Evolutionary conservation across 192 early-diverging fungal genomes (phyloP), one percentile per base, ranked within the genome.

Genomic region (Polychytrium aggregatum): DNA sequence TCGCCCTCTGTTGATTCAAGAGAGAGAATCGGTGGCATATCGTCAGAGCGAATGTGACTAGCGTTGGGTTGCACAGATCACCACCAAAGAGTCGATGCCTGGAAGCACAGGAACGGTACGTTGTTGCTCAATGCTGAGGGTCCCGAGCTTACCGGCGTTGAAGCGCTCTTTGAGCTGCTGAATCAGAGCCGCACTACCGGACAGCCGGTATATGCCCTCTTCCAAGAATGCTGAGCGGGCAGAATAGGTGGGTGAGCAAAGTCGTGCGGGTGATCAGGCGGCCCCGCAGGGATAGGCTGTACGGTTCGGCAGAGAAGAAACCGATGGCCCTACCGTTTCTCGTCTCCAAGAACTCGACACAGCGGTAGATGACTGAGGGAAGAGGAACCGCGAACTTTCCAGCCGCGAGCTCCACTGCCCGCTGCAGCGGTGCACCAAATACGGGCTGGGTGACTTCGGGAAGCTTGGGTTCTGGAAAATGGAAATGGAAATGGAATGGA

Each of bases 201-300:
- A 88, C 55, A 92, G 67, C 11, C 95, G 81, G 67, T 97, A 98
- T 27, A 98, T 83, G 3, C 95, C 95, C 64, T 97, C 92, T 51
- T 98, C 95, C 20, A 84, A 56, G 43, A 69, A 78, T 7, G 92
- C 94, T 42, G n/a, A n/a, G n/a, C n/a, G n/a, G n/a, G n/a, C n/a
- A 50, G 8, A 9, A 46, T 59, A 1, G 35, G n/a, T n/a, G n/a
- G n/a, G n/a, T 27, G 11, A 2, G 44, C n/a, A 13, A 24, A 34
- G 16, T n/a, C 17, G 2, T 13, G 21, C 7, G 17, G 39, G 17
- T 40, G 13, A 25, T 37, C 39, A 30, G 30, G 39, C 8, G 14
- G n/a, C 22, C 25, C n/a, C 54, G 11, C 46, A 31, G 28, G 3
- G 8, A 21, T 11, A 41, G 21, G 10, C 24, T 10, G 9, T 2